Percentiles rank a stretch among this genome's conserved stretches.
Evolutionary conservation across 441 rosid species (phyloP).

Genomic region (Lepidium campestre): DNA sequence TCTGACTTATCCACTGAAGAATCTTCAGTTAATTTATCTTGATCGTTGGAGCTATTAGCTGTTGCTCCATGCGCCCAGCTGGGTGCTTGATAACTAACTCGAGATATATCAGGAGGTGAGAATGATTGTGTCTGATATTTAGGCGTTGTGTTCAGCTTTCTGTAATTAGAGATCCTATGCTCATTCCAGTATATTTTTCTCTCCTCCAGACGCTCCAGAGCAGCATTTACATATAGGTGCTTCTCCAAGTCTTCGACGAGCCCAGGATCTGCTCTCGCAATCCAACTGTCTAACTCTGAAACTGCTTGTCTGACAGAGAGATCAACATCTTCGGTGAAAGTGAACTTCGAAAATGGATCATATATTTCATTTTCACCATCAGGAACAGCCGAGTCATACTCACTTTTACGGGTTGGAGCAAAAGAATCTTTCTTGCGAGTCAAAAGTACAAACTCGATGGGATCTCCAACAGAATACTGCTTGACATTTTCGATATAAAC

Average conservation of each 20-base stretch:
- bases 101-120: conserved; percentile 28
- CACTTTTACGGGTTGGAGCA: conserved; percentile 41
- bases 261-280: conserved; percentile 82
- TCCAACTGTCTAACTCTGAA: conserved; percentile 84
- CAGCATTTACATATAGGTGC: conserved; percentile 90
- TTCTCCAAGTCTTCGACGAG: conserved; percentile 85
- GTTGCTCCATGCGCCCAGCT: conserved; percentile 21
- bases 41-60: conserved; percentile 26
- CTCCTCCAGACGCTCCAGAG: conserved; percentile 72
- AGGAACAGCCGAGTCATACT: conserved; percentile 24
- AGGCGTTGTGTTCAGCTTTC: conserved; percentile 23
- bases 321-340: conserved; percentile 77
- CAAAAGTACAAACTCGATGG: conserved; percentile 71
- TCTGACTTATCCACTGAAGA: conserved; percentile 28
- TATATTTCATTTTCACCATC: conserved; percentile 23
- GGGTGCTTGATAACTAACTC: conserved; percentile 23
- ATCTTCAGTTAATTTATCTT: conserved; percentile 25
- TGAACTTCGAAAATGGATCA: conserved; percentile 76
- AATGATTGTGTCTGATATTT: conserved; percentile 19
- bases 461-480: conserved; percentile 59
- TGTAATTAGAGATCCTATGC: conserved; percentile 33
- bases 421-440: conserved; percentile 73
- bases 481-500: conserved; percentile 67
- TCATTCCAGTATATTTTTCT: conserved; percentile 80
- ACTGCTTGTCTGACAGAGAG: conserved; percentile 82